Percentiles rank a stretch among this genome's conserved stretches.
phyloP scores from a whole-genome alignment of 345 rosid species.

The Physaria fendleri region DNA sequence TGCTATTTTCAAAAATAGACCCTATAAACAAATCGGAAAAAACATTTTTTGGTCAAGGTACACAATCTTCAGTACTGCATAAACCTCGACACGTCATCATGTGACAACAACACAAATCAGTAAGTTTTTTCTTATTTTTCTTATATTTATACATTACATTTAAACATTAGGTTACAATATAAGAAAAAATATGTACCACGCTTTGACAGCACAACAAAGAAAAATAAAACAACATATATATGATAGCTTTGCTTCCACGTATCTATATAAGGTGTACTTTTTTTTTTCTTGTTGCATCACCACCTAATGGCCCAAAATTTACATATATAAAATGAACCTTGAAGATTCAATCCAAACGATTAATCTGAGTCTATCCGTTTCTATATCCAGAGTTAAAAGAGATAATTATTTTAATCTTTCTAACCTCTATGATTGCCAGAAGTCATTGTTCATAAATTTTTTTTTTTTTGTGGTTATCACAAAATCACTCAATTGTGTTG shows the following conservation, averaged over 20 bases:
- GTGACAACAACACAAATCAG: conserved; percentile 10
- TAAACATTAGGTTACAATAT: conserved; percentile 6
- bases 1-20: too few species aligned
- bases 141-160: conserved; percentile 7
- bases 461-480: conserved; percentile 5
- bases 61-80: background rate
- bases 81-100: conserved; percentile 6
- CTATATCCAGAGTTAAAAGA: background rate
- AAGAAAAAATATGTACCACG: background rate
- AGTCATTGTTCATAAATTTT: background rate
- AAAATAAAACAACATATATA: conserved; percentile 9
- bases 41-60: conserved; percentile 5
- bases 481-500: background rate
- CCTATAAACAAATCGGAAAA: conserved; percentile 14
- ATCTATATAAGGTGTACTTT: background rate
- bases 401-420: background rate
- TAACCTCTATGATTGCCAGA: background rate
- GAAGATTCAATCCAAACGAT: background rate
- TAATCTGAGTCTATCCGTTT: conserved; percentile 11
- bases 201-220: conserved; percentile 29
- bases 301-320: background rate
- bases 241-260: conserved; percentile 11
- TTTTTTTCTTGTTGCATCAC: background rate
- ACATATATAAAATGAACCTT: background rate
- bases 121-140: background rate